phyloP scores from a whole-genome alignment of 2,329 filamentous ascomycete genomes.

The Aspergillus ochraceus region DNA sequence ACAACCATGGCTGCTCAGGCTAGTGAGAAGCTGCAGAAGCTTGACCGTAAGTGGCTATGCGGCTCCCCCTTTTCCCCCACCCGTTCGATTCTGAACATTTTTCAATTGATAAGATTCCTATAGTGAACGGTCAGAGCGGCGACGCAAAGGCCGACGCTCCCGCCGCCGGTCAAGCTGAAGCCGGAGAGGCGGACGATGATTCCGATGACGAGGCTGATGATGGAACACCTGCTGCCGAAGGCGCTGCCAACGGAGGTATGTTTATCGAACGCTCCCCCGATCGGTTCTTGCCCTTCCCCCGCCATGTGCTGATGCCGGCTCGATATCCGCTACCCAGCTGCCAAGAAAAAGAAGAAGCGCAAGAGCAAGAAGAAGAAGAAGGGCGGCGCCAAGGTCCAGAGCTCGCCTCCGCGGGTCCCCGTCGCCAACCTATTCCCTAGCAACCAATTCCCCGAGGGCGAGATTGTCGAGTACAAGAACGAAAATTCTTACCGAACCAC shows the following conservation, averaged over 20 bases:
- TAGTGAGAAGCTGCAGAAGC: slow-evolving; percentile 42
- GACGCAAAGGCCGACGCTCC: slow-evolving; percentile 35
- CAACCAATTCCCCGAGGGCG: slow-evolving; percentile 71
- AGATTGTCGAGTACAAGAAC: slow-evolving; percentile 74
- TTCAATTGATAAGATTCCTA: slow-evolving; percentile 21
- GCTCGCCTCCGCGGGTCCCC: slow-evolving; percentile 72
- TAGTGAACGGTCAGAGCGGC: slow-evolving; percentile 42
- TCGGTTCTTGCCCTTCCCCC: background rate
- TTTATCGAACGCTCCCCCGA: background rate
- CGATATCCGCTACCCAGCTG: slow-evolving; percentile 27
- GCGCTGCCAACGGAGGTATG: slow-evolving; percentile 38
- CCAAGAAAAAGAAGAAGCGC: slow-evolving; percentile 84
- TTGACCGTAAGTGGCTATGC: slow-evolving; percentile 36
- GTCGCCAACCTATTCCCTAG: slow-evolving; percentile 73
- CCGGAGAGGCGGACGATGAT: slow-evolving; percentile 53
- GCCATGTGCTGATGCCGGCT: slow-evolving; percentile 6
- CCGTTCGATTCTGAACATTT: background rate
- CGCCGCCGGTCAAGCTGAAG: slow-evolving; percentile 34
- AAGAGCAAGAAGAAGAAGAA: slow-evolving; percentile 71
- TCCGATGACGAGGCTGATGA: slow-evolving; percentile 57
- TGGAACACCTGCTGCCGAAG: slow-evolving; percentile 43
- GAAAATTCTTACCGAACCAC: slow-evolving; percentile 80
- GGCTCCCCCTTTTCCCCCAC: background rate
- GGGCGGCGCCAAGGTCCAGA: slow-evolving; percentile 64
- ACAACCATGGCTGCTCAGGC: slow-evolving; percentile 44